A percentile compares a stretch with the other conserved stretches of the same genome.
These are phyloP conservation scores for Colletotrichum salicis DNA, from an alignment of 2,329 filamentous ascomycete species.

Conservation along the genomic window DNA sequence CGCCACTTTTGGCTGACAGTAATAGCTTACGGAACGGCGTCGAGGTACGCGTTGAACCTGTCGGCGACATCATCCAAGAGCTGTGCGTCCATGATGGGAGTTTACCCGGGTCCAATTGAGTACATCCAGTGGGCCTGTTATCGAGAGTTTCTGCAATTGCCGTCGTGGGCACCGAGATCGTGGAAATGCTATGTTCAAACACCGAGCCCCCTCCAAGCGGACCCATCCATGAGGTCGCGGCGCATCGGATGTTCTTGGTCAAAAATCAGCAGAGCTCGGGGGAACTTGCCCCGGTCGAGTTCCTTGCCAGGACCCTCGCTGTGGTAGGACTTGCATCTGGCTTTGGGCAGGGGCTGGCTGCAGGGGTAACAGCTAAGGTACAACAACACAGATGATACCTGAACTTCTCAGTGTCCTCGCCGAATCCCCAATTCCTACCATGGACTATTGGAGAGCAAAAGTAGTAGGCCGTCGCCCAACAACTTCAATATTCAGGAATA, in stretches of 20 bases:
- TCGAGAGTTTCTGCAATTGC: neutral
- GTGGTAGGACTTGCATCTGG: neutral
- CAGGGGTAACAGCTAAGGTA: neutral
- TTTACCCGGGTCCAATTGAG: neutral
- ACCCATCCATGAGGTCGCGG: neutral
- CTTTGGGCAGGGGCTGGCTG: neutral
- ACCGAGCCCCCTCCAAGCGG: neutral
- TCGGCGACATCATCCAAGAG: conserved; percentile 23
- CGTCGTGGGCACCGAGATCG: neutral
- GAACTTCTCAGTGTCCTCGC: neutral
- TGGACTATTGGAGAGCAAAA: neutral
- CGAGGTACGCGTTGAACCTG: conserved; percentile 17
- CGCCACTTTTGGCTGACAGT: conserved; percentile 13
- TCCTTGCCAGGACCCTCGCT: neutral
- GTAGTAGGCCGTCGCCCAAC: neutral
- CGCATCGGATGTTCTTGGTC: conserved; percentile 24
- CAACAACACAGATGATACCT: conserved; percentile 12
- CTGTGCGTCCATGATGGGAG: conserved; percentile 21
- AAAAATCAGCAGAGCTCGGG: conserved; percentile 34
- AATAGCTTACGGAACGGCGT: conserved; percentile 27
- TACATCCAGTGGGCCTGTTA: neutral
- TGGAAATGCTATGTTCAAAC: neutral
- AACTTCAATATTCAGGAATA: neutral
- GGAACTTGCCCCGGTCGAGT: conserved; percentile 28
- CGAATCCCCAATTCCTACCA: neutral